Percentiles rank a stretch among this genome's conserved stretches.
Evolutionary conservation across 805 yeast species (phyloP).

Genomic region (Metschnikowia borealis): DNA sequence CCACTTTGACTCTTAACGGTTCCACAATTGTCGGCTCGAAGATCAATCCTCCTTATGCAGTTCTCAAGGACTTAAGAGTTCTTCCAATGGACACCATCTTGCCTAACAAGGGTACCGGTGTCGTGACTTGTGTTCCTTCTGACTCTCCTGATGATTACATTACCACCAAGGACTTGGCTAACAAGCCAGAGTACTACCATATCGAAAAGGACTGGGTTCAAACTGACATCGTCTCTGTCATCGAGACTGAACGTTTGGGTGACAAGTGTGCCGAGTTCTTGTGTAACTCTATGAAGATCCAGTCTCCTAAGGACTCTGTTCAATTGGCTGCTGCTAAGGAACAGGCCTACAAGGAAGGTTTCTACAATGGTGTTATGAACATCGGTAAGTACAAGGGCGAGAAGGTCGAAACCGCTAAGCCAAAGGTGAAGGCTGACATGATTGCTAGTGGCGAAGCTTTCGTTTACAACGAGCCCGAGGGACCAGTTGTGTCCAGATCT

Average conservation of each 20-base stretch:
- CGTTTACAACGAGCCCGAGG: conserved; percentile 92
- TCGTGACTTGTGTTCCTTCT: conserved; percentile 98
- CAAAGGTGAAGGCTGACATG: conserved; percentile 78
- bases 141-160: conserved; percentile 97
- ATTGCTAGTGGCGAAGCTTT: conserved; percentile 76
- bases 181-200: conserved; percentile 87
- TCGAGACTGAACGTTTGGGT: conserved; percentile 83
- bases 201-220: conserved; percentile 85
- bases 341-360: conserved; percentile 93
- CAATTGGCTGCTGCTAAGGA: conserved; percentile 92
- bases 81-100: conserved; percentile 97
- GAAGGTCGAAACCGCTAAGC: conserved; percentile 87
- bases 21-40: conserved; percentile 75
- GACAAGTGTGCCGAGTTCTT: conserved; percentile 79
- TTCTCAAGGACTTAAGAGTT: conserved; percentile 65
- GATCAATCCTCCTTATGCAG: conserved; percentile 80
- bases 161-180: conserved; percentile 75
- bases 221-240: conserved; percentile 66
- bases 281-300: conserved; percentile 83
- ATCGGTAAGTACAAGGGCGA: conserved; percentile 83
- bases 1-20: conserved; percentile 64
- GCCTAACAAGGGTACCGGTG: conserved; percentile 97
- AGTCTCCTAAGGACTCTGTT: conserved; percentile 87
- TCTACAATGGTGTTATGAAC: conserved; percentile 79
- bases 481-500: conserved; percentile 83